Conservation (phyloP, 768 basidiomycete genomes). For the Tulasnella sp. region DNA sequence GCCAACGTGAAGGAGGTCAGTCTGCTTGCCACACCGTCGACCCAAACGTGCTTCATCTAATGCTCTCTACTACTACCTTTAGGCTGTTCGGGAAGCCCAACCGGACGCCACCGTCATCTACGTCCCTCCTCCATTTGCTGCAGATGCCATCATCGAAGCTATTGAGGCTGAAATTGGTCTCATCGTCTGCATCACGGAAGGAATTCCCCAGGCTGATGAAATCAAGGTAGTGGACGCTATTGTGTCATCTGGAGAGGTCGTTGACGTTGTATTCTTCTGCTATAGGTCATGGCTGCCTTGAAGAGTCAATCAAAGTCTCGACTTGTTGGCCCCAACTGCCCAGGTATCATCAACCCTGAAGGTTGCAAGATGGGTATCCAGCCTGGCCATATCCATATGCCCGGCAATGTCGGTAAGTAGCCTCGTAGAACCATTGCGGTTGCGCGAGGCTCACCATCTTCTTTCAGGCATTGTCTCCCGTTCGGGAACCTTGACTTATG, state of each 20-base stretch:
- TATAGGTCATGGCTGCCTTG: slow-evolving; percentile 85
- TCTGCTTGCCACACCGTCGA: slow-evolving; percentile 9
- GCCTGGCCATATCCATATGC: slow-evolving; percentile 95
- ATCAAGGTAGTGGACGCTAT: slow-evolving; percentile 60
- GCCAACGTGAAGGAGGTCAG: slow-evolving; percentile 85
- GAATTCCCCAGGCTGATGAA: slow-evolving; percentile 96
- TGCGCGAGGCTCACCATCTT: background rate
- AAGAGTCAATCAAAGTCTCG: slow-evolving; percentile 91
- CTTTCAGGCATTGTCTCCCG: slow-evolving; percentile 83
- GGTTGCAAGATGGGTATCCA: slow-evolving; percentile 99
- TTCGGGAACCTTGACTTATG: slow-evolving; percentile 94
- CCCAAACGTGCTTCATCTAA: background rate
- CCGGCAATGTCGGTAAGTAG: slow-evolving; percentile 84
- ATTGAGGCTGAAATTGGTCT: slow-evolving; percentile 97
- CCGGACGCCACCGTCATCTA: slow-evolving; percentile 97
- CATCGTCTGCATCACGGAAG: slow-evolving; percentile 98
- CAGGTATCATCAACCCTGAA: slow-evolving; percentile 93
- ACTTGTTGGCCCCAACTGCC: slow-evolving; percentile 97
- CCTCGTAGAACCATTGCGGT: background rate
- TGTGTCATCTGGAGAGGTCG: background rate
- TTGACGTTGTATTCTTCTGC: background rate
- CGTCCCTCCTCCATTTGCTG: slow-evolving; percentile 94
- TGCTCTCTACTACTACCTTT: background rate
- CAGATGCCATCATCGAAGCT: slow-evolving; percentile 96
- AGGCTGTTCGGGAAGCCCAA: slow-evolving; percentile 82